phyloP scores from a whole-genome alignment of 139 green algal species.

The Zygnema circumcarinatum region DNA sequence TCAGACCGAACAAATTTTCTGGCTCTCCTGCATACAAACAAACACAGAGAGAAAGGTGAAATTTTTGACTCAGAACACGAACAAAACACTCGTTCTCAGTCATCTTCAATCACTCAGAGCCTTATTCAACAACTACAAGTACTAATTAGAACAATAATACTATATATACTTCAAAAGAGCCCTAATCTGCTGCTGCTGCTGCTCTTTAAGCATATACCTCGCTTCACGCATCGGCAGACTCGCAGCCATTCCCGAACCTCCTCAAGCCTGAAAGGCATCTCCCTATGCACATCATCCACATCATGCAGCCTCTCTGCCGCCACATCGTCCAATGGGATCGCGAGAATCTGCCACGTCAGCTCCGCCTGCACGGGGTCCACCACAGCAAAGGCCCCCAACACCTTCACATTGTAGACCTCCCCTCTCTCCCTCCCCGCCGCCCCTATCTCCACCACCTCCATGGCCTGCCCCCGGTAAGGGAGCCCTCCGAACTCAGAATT shows the following conservation, averaged over 20 bases:
- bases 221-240: neutral
- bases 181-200: neutral
- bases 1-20: neutral
- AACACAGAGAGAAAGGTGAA: neutral
- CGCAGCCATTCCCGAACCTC: slow-evolving; percentile 7
- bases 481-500: slow-evolving; percentile 7
- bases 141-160: no score
- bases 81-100: neutral
- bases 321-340: neutral
- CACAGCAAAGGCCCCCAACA: slow-evolving; percentile 24
- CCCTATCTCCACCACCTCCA: slow-evolving; percentile 28
- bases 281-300: slow-evolving; percentile 3
- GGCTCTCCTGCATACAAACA: neutral
- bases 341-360: slow-evolving; percentile 32
- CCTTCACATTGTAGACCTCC: slow-evolving; percentile 30
- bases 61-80: neutral
- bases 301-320: neutral
- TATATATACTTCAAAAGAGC: neutral
- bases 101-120: neutral
- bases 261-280: neutral
- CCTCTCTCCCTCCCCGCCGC: neutral
- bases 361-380: neutral
- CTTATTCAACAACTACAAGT: neutral
- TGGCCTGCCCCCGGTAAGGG: neutral
- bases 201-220: neutral